Base-by-base conservation (phyloP, 2,329 filamentous ascomycete species). In the Trichoderma guizhouense region DNA sequence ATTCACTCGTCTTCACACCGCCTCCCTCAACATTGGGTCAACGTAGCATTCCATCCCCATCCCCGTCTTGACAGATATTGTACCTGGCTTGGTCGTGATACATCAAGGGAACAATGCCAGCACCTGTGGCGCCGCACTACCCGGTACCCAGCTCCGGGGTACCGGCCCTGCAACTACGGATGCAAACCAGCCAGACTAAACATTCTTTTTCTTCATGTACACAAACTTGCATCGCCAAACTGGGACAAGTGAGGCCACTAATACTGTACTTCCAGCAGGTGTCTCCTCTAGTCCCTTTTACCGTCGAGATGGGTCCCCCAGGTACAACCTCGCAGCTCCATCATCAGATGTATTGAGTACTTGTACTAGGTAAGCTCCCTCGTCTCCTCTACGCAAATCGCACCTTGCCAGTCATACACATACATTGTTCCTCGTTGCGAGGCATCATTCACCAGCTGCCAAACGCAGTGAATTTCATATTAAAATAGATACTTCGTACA, bases 41-140 rank as follows among this genome's bases (percentile, higher is more conserved):
- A 14, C 47, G 21, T 53, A 24, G 47, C 47, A 53, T 53, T n/a
- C 43, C 43, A 51, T 51, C 43, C 47, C n/a, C 43, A 51, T 51
- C n/a, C 47, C n/a, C 47, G 21, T 53, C 47, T 24, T 14, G 47
- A 53, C 47, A 57, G 15, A 28, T 18, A 57, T 26, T 7, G 18
- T 34, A 60, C 18, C n/a, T 51, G n/a, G 43, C 43, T 21, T 51
- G 43, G 43, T 51, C 43, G 9, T n/a, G 26, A 57, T 57, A 60
- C 18, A 32, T 34, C 8, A 32, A 60, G 24, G 36, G 24, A 64
- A 36, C 36, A 32, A 28, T n/a, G 30, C 15, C 51, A 24, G 34
- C 32, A 24, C 43, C 53, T n/a, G 66, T 69, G 66, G 66, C 66
- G 66, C 53, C 43, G 57, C 66, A 53, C 66, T 69, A 69, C 57